Evolutionary conservation across 2,329 filamentous ascomycete species (phyloP).

Genomic region (Aspergillus glaucus): DNA sequence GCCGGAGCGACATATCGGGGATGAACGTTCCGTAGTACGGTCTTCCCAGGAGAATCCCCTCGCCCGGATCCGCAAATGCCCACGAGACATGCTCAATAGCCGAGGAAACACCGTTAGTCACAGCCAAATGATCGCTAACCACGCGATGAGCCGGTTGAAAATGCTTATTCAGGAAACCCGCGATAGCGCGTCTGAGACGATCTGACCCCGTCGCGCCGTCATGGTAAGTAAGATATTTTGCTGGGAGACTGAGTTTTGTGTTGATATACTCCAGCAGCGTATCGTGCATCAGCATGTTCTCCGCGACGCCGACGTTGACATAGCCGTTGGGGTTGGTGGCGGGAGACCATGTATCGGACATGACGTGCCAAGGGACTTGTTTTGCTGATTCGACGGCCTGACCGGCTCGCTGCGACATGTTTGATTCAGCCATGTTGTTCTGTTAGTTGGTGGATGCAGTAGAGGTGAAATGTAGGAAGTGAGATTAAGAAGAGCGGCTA

Average conservation of each 20-base stretch:
- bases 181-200: conserved; percentile 20
- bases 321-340: conserved; percentile 34
- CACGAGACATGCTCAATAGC: conserved; percentile 31
- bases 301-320: conserved; percentile 48
- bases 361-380: conserved; percentile 38
- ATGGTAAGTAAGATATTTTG: conserved; percentile 33
- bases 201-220: conserved; percentile 27
- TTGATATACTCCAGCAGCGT: conserved; percentile 40
- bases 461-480: too few species aligned
- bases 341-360: conserved; percentile 43
- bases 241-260: conserved; percentile 28
- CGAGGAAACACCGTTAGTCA: conserved; percentile 31
- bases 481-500: too few species aligned
- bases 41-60: conserved; percentile 29
- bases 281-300: conserved; percentile 49
- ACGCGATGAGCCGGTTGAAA: conserved; percentile 22
- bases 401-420: neutral
- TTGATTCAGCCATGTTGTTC: neutral
- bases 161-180: conserved; percentile 27
- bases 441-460: neutral
- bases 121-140: conserved; percentile 20
- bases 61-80: conserved; percentile 26
- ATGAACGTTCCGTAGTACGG: conserved; percentile 45
- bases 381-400: neutral
- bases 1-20: conserved; percentile 40